Percentiles rank a stretch among this genome's conserved stretches.
Evolutionary conservation across 331 rosid genomes (phyloP).

Genomic region (Malus hybrid): DNA sequence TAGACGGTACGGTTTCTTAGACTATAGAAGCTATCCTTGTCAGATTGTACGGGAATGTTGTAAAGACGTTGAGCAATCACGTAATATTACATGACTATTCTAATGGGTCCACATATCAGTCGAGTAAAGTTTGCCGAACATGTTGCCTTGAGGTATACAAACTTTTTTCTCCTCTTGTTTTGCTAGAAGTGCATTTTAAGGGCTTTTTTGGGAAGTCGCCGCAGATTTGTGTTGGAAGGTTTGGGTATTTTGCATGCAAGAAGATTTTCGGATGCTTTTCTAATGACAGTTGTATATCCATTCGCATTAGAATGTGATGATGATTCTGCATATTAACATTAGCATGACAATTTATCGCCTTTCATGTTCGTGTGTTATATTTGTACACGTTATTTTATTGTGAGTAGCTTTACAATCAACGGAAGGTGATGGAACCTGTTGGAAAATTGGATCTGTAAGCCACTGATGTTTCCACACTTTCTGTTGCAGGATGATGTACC

Average conservation of each 20-base stretch:
- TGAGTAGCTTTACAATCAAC: background rate
- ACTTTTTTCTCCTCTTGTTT: no score
- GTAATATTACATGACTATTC: background rate
- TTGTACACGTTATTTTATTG: background rate
- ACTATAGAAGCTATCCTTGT: background rate
- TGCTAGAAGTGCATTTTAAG: no score
- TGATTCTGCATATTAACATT: background rate
- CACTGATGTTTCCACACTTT: background rate
- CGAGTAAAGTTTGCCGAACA: background rate
- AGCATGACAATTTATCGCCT: background rate
- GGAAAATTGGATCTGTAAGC: background rate
- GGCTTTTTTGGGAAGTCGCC: no score
- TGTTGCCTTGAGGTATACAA: background rate
- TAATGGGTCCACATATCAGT: background rate
- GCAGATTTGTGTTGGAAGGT: no score
- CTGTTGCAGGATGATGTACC: slow-evolving; percentile 44
- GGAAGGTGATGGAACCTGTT: background rate
- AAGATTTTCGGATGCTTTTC: background rate
- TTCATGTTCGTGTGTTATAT: background rate
- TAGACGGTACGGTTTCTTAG: background rate
- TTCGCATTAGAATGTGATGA: background rate
- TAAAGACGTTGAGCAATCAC: background rate
- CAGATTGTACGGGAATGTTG: background rate
- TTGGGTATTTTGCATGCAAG: no score
- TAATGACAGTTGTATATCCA: background rate